These are phyloP conservation scores for Fraxinus excelsior DNA, from an alignment of 257 asterid species.

Conservation along the genomic window DNA sequence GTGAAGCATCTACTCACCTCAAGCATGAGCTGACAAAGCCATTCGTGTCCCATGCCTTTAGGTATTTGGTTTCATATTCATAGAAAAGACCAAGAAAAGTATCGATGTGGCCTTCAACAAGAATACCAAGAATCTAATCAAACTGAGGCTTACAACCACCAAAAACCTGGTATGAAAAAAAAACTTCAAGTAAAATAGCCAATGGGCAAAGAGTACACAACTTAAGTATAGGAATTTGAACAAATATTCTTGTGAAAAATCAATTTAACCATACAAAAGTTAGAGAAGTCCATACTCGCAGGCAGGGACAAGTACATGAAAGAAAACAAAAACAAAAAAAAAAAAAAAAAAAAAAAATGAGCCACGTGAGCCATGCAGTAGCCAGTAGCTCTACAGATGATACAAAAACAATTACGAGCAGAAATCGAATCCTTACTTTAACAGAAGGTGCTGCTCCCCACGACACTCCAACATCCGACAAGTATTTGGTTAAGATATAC, in stretches of 20 bases:
- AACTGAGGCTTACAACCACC: conserved; percentile 89
- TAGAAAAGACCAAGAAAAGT: conserved; percentile 78
- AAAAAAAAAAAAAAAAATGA: too few species aligned
- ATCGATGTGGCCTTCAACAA: conserved; percentile 94
- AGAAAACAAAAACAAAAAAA: neutral
- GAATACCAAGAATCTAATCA: conserved; percentile 91
- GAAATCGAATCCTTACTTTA: conserved; percentile 52
- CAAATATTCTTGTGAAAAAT: neutral
- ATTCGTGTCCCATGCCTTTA: conserved; percentile 76
- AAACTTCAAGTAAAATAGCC: conserved; percentile 15
- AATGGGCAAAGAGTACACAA: conserved; percentile 7
- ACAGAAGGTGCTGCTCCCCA: conserved; percentile 96
- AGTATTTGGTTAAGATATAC: conserved; percentile 29
- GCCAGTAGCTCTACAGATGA: conserved; percentile 81
- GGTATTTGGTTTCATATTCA: conserved; percentile 64
- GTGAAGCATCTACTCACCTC: conserved; percentile 55
- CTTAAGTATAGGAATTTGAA: neutral
- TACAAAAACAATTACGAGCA: neutral
- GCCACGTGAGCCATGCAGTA: conserved; percentile 26
- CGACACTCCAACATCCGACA: conserved; percentile 84
- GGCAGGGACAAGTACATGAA: neutral
- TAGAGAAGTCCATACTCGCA: neutral
- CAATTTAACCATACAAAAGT: neutral
- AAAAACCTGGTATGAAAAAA: conserved; percentile 61
- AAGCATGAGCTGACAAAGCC: conserved; percentile 96